Evolutionary conservation across 2,329 filamentous ascomycete genomes (phyloP), one percentile per base, ranked within the genome.

Genomic region (Ophiostoma pallidulum): DNA sequence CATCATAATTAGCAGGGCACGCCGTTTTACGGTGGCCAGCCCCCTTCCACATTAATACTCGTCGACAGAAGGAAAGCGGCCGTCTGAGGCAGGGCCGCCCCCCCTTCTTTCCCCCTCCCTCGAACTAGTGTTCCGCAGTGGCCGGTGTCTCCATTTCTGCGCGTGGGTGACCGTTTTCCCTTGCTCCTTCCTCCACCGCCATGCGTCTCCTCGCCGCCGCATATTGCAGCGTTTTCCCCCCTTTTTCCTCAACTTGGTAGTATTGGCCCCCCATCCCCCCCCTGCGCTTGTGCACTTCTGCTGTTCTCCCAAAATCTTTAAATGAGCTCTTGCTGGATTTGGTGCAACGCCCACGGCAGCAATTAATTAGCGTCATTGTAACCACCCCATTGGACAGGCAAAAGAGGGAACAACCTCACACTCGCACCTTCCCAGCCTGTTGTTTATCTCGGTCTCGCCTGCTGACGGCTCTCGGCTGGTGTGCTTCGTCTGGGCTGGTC

Each of bases 241-340:
- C n/a, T 38, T 38, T 46, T 46, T 41, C 13, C 16, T 35, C n/a
- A 26, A 18, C 33, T n/a, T 36, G 24, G 32, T 26, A 33, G 28
- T 36, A 47, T 43, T 50, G 48, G 48, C 39, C 39, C 44, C 48
- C 47, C n/a, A n/a, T n/a, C n/a, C n/a, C n/a, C n/a, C n/a, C n/a
- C n/a, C n/a, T n/a, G n/a, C n/a, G n/a, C n/a, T n/a, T n/a, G n/a
- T n/a, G n/a, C n/a, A 38, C 48, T 22, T 32, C 31, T 35, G 41
- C 8, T 49, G 31, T 38, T 38, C 42, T 46, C 42, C 33, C n/a
- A n/a, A 22, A 26, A 45, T 41, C 29, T 20, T 45, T 37, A 49
- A 49, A 49, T 49, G 47, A 49, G 43, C 48, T 46, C 39, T 46
- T 43, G 42, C 33, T 43, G 32, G 33, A 16, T 42, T 43, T 39